These are phyloP conservation scores for Penicillium alfredii DNA, from an alignment of 495 filamentous ascomycete genomes.

Conservation along the genomic window DNA sequence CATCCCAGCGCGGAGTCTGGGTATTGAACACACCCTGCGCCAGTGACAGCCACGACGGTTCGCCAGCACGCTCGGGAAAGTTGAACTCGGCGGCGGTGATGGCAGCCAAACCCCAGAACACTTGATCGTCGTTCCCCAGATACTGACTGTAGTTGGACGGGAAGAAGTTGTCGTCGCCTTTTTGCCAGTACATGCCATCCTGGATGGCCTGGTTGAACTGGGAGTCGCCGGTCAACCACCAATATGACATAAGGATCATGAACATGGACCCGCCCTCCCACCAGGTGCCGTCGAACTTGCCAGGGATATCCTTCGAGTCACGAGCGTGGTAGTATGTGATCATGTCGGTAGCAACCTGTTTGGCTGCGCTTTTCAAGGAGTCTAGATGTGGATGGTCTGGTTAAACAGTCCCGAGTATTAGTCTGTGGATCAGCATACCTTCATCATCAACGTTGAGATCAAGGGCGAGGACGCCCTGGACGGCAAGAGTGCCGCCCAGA, in stretches of 20 bases:
- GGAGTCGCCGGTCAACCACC: slow-evolving; percentile 65
- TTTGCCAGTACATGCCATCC: slow-evolving; percentile 62
- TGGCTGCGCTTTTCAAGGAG: slow-evolving; percentile 56
- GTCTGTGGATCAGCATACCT: no score
- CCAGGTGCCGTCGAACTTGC: slow-evolving; percentile 62
- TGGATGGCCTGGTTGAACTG: slow-evolving; percentile 60
- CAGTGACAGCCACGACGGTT: slow-evolving; percentile 59
- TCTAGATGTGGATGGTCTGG: slow-evolving; percentile 22
- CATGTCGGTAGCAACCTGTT: slow-evolving; percentile 56
- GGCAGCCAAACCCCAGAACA: slow-evolving; percentile 72
- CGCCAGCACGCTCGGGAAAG: slow-evolving; percentile 54
- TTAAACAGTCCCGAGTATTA: slow-evolving; percentile 1
- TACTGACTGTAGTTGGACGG: slow-evolving; percentile 45
- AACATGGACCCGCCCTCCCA: slow-evolving; percentile 75
- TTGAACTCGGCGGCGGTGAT: slow-evolving; percentile 69
- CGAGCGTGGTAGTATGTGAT: slow-evolving; percentile 62
- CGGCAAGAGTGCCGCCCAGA: slow-evolving; percentile 24
- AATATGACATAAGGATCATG: slow-evolving; percentile 71
- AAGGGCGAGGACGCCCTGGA: slow-evolving; percentile 26
- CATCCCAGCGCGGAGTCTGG: slow-evolving; percentile 63
- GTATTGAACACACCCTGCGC: slow-evolving; percentile 58
- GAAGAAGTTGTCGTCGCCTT: slow-evolving; percentile 63
- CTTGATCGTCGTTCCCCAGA: slow-evolving; percentile 69
- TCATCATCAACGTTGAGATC: slow-evolving; percentile 30
- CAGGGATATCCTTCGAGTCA: slow-evolving; percentile 53